These are phyloP conservation scores for Podospora australis DNA, from an alignment of 495 filamentous ascomycete genomes.

Conservation along the genomic window DNA sequence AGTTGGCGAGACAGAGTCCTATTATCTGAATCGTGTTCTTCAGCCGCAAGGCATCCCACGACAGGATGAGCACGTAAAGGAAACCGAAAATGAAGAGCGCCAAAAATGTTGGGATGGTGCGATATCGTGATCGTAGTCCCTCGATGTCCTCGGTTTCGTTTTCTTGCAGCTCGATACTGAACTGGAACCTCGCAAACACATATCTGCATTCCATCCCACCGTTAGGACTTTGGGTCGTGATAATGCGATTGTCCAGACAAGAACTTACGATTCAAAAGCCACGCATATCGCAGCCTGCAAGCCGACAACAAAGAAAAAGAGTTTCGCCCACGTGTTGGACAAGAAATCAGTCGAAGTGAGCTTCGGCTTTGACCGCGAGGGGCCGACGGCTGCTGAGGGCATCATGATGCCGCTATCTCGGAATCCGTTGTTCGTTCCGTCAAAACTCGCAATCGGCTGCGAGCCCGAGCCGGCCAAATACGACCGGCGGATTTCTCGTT, in stretches of 20 bases:
- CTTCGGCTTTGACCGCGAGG: conserved; percentile 47
- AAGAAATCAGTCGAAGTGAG: conserved; percentile 71
- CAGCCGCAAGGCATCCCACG: conserved; percentile 85
- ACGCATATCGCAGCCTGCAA: conserved; percentile 74
- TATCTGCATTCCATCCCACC: conserved; percentile 43
- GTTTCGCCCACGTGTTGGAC: conserved; percentile 80
- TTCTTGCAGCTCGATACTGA: conserved; percentile 33
- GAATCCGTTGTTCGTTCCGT: conserved; percentile 24
- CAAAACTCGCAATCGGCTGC: conserved; percentile 30
- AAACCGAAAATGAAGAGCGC: conserved; percentile 97
- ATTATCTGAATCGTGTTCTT: conserved; percentile 99
- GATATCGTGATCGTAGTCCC: conserved; percentile 40
- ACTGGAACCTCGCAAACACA: conserved; percentile 65
- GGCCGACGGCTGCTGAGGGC: conserved; percentile 16
- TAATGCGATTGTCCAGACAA: background rate
- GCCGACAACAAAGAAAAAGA: conserved; percentile 67
- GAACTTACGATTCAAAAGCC: conserved; percentile 81
- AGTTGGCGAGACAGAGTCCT: conserved; percentile 84
- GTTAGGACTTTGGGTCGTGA: background rate
- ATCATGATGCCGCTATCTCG: conserved; percentile 20
- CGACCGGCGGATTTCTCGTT: conserved; percentile 33
- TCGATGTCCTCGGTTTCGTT: conserved; percentile 15
- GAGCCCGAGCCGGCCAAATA: conserved; percentile 31
- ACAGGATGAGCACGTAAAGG: conserved; percentile 79
- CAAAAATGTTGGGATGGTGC: conserved; percentile 81